Base-by-base conservation (phyloP, 2,329 filamentous ascomycete species). In the Ustulina deusta region DNA sequence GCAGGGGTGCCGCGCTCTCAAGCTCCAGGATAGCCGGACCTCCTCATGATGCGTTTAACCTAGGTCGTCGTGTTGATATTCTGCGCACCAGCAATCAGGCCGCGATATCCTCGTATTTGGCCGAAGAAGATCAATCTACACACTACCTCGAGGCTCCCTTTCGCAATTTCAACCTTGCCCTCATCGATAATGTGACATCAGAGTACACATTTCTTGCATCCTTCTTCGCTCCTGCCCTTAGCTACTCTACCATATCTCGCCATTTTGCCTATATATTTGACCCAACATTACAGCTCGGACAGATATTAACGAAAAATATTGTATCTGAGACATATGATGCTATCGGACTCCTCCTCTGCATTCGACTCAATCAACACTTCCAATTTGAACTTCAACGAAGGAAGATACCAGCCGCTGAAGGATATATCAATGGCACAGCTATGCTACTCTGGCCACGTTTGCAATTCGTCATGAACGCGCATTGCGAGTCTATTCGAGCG, bases 361-460 rank as follows among this genome's bases (percentile, higher is more conserved):
- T 99, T 36, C 90, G 96, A 6, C 82, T 99, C 17, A 99, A 97
- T 74, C 96, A 98, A 77, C 93, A 96, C 73, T 91, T 95, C 66
- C 94, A 96, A 17, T 99, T 99, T 77, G 93, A 97, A 79, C 86
- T 98, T 38, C 96, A 99, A 79, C 88, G 95, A 11, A 90, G 95
- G 62, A 95, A 97, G 77, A 89, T 98, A 0, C 96, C 96, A 0
- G 91, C 93, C 5, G 90, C 93, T 1, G 96, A 99, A 76, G 87
- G 89, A 44, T 99, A 99, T 78, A 91, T 97, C 77, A 99, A 99
- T 78, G 94, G 90, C 52, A 97, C 93, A 5, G 94, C 92, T 76
- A 99, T 99, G 93, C 88, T 96, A 2, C 87, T 99, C 6, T 99
- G 96, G 96, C 96, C 96, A 7, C 91, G 95, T 29, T 92, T 99